Evolutionary conservation across 1,284 basidiomycete species (phyloP), one percentile per base, ranked within the genome.

Genomic region (Melampsora abietis-canadensis): DNA sequence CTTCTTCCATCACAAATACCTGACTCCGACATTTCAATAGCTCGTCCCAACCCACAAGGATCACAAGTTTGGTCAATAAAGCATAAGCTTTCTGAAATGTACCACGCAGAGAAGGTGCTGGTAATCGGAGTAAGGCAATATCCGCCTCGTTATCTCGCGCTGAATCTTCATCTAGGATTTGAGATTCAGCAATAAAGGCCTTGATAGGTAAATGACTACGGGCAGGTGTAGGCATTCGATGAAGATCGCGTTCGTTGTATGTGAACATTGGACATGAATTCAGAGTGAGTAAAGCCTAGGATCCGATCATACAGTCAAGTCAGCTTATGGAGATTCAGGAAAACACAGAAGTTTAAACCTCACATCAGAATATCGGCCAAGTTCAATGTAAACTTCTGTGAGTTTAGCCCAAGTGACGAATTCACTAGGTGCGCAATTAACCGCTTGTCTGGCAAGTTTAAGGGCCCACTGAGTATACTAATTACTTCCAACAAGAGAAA

Each of bases 221-320:
- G 0, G 90, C 85, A 0, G 94, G 89, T 1, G 90, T 86, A 6
- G 97, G 88, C 83, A 88, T 89, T 7, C 94, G 87, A 82, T 98
- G 96, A 12, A 91, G 85, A 82, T 99, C 96, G 19, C 94, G 89
- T 72, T 96, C 95, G 81, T 97, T 97, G 84, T 92, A 98, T 1
- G 95, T 98, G 83, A 98, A 98, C 95, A 98, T 98, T 0, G 95
- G 95, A 84, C 96, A 98, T 48, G 95, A 98, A 81, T 98, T 98
- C 76, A 98, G 87, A 1, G 95, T 98, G 51, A 98, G 86, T 15
- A 98, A 85, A 0, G 95, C 93, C 86, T 87, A 73, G 19, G 19
- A 62, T 30, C 7, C 19, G 10, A 40, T 40, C 10, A 66, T 21
- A 48, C 21, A 7, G 6, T 37, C 37, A 65, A 40, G 19, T 68